A percentile compares a stretch with the other conserved stretches of the same genome.
Evolutionary conservation across 2,329 filamentous ascomycete genomes (phyloP).

Genomic region (Trichoderma harzianum): DNA sequence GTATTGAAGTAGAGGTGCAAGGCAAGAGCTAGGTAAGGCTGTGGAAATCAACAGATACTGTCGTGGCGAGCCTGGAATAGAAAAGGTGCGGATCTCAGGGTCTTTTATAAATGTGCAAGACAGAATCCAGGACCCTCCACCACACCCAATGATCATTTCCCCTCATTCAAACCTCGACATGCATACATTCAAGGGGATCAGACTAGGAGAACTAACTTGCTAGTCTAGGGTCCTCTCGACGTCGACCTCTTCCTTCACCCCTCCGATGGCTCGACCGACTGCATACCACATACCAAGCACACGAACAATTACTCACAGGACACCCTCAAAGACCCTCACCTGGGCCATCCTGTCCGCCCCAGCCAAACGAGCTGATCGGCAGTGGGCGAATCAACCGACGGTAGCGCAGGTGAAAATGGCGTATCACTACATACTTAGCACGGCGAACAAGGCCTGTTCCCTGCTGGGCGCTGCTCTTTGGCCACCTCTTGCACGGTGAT

Average conservation of each 20-base stretch:
- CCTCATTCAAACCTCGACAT: background rate
- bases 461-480: background rate
- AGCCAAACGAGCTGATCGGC: conserved; percentile 16
- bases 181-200: background rate
- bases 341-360: background rate
- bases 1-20: background rate
- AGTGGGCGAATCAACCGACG: conserved; percentile 13
- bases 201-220: background rate
- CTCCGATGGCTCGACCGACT: background rate
- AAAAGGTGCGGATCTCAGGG: conserved; percentile 22
- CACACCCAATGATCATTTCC: background rate
- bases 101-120: conserved; percentile 23
- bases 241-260: background rate
- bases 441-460: conserved; percentile 15
- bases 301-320: background rate
- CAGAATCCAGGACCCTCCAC: conserved; percentile 1
- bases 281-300: background rate
- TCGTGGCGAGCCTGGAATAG: background rate
- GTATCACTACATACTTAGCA: background rate
- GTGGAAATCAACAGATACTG: background rate
- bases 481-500: background rate
- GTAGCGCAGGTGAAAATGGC: conserved; percentile 16
- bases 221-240: background rate
- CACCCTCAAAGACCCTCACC: background rate
- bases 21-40: background rate